Base-by-base conservation (phyloP, 495 filamentous ascomycete species). In the Podospora appendiculata region DNA sequence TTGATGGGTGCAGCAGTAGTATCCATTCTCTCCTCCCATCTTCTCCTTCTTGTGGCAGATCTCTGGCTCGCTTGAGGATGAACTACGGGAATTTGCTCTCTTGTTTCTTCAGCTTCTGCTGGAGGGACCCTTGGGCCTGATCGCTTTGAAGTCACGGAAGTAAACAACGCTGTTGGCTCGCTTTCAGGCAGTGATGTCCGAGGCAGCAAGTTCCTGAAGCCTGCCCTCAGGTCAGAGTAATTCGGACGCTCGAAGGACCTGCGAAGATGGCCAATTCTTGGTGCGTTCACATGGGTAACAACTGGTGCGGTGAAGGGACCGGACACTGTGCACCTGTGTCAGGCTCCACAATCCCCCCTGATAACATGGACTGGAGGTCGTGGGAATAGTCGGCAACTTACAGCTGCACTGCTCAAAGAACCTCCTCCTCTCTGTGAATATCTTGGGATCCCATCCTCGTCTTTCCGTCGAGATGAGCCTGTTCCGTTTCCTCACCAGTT, bases 371-470 rank as follows among this genome's bases (percentile, higher is more conserved):
- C 44, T 16, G 13, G 17, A 25, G 2, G 25, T 25, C 25, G 5
- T 25, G 25, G 25, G 25, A 25, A 25, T 5, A 25, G 25, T 25
- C 25, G 2, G 25, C 25, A 25, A 25, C 25, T 13, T 14, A 25
- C 47, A 40, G 35, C 16, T 17, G 44, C 12, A 18, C 44, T 48
- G 25, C 49, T 73, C 66, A 45, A 71, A 70, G 32, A 67, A 2
- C 47, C 59, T 69, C 52, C 64, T 64, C 3, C 63, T 58, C 41
- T 69, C 63, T 6, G 65, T 56, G 14, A 70, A 59, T 7, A 55
- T 12, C 11, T 54, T 62, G 5, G 61, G 60, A 52, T 63, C 56
- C 57, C 63, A 62, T 16, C 58, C 58, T 25, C 34, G 25, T 40
- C 44, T 40, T 9, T 45, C 50, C 12, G 50, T 33, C 6, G 25